Conservation (phyloP, 805 yeast species). For the Metschnikowia chrysomelidarum region DNA sequence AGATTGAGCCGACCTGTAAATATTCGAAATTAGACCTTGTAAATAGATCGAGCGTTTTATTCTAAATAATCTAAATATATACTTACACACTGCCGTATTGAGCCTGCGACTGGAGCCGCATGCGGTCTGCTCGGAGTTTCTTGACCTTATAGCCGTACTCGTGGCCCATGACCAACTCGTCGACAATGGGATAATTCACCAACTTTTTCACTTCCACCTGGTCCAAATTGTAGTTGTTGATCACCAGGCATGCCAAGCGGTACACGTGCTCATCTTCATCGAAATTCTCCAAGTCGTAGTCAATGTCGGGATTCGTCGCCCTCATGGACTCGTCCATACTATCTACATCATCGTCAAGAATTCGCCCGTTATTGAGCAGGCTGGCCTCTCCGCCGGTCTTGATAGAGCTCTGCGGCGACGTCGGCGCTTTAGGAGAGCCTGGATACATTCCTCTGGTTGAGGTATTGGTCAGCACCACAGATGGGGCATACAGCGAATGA, state of each 20-base stretch:
- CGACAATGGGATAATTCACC: slow-evolving; percentile 45
- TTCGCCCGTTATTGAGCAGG: slow-evolving; percentile 6
- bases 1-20: slow-evolving; percentile 22
- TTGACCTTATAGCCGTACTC: slow-evolving; percentile 41
- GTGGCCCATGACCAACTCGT: slow-evolving; percentile 39
- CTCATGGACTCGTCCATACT: slow-evolving; percentile 24
- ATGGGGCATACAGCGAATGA: slow-evolving; percentile 22
- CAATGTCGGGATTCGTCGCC: slow-evolving; percentile 20
- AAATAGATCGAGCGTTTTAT: slow-evolving; percentile 21
- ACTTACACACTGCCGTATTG: slow-evolving; percentile 20
- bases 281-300: slow-evolving; percentile 32
- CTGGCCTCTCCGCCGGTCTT: slow-evolving; percentile 2
- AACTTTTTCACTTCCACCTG: slow-evolving; percentile 33
- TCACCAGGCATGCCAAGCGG: slow-evolving; percentile 26
- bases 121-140: slow-evolving; percentile 31
- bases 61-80: slow-evolving; percentile 12
- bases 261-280: slow-evolving; percentile 40
- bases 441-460: slow-evolving; percentile 33
- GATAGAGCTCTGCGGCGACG: slow-evolving; percentile 22
- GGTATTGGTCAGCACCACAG: slow-evolving; percentile 30
- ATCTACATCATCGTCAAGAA: slow-evolving; percentile 10
- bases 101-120: slow-evolving; percentile 12
- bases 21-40: no score
- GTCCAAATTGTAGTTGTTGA: slow-evolving; percentile 24
- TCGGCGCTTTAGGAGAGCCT: slow-evolving; percentile 25